phyloP scores from a whole-genome alignment of 2,329 filamentous ascomycete genomes.

The Aspergillus eucalypticola region DNA sequence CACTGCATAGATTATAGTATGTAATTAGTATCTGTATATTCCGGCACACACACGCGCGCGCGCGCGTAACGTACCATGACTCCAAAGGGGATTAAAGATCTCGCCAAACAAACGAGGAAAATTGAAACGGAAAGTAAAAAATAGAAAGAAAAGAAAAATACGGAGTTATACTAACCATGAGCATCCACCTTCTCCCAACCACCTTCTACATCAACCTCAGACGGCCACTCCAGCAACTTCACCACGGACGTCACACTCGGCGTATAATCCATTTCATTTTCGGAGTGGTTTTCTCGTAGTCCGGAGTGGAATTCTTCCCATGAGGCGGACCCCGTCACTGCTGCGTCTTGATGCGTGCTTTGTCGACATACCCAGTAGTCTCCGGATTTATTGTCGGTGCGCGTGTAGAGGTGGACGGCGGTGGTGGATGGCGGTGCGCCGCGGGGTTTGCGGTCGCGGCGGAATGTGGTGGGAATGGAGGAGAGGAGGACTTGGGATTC shows the following conservation, averaged over 20 bases:
- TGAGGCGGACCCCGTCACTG: slow-evolving; percentile 35
- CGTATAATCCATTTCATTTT: slow-evolving; percentile 46
- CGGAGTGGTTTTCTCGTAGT: slow-evolving; percentile 40
- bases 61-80: neutral
- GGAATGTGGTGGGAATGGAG: slow-evolving; percentile 31
- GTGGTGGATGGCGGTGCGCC: slow-evolving; percentile 32
- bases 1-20: slow-evolving; percentile 21
- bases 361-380: slow-evolving; percentile 47
- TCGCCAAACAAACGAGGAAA: neutral
- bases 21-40: neutral
- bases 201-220: slow-evolving; percentile 15
- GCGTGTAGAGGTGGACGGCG: slow-evolving; percentile 30
- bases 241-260: slow-evolving; percentile 37
- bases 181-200: slow-evolving; percentile 29
- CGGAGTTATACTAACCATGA: slow-evolving; percentile 25
- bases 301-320: slow-evolving; percentile 42
- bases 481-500: slow-evolving; percentile 32
- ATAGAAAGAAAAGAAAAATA: neutral
- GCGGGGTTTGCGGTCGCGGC: slow-evolving; percentile 27
- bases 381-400: neutral
- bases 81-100: too few relatives aligned
- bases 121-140: neutral
- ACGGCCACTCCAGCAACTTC: slow-evolving; percentile 31
- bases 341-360: slow-evolving; percentile 36
- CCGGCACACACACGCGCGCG: neutral